Evolutionary conservation across 805 yeast species (phyloP).

Genomic region (Candida orba): DNA sequence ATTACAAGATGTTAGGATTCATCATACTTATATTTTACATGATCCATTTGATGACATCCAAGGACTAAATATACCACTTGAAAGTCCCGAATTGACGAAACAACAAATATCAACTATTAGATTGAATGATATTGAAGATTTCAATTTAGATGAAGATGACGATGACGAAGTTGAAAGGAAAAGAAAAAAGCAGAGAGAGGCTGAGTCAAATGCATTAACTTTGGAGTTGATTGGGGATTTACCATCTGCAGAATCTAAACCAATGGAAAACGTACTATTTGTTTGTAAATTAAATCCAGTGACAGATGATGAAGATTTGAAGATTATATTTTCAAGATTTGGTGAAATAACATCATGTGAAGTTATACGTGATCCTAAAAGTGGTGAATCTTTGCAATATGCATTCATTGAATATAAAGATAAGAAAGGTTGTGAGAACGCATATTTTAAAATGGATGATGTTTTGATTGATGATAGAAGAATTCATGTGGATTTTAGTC

Average conservation of each 20-base stretch:
- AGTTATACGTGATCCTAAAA: conserved; percentile 39
- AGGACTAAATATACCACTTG: conserved; percentile 17
- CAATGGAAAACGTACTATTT: conserved; percentile 55
- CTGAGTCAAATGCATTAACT: conserved; percentile 50
- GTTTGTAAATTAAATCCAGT: conserved; percentile 58
- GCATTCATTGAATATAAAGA: conserved; percentile 55
- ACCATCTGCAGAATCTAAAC: conserved; percentile 49
- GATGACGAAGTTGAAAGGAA: conserved; percentile 24
- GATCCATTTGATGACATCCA: conserved; percentile 44
- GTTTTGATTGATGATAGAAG: conserved; percentile 58
- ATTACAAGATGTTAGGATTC: conserved; percentile 42
- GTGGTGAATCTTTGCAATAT: conserved; percentile 47
- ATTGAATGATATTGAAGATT: conserved; percentile 18
- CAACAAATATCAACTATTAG: conserved; percentile 28
- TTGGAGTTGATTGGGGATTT: conserved; percentile 59
- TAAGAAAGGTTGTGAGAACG: conserved; percentile 47
- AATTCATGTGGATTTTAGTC: conserved; percentile 63
- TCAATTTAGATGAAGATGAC: conserved; percentile 16
- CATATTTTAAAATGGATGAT: conserved; percentile 54
- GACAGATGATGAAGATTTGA: conserved; percentile 50
- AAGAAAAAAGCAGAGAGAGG: conserved; percentile 26
- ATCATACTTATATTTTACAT: conserved; percentile 41
- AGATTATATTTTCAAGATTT: conserved; percentile 52
- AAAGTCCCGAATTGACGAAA: conserved; percentile 32
- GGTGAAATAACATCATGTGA: conserved; percentile 48